Evolutionary conservation across 495 filamentous ascomycete species (phyloP).

Genomic region (Venustampulla echinocandica): DNA sequence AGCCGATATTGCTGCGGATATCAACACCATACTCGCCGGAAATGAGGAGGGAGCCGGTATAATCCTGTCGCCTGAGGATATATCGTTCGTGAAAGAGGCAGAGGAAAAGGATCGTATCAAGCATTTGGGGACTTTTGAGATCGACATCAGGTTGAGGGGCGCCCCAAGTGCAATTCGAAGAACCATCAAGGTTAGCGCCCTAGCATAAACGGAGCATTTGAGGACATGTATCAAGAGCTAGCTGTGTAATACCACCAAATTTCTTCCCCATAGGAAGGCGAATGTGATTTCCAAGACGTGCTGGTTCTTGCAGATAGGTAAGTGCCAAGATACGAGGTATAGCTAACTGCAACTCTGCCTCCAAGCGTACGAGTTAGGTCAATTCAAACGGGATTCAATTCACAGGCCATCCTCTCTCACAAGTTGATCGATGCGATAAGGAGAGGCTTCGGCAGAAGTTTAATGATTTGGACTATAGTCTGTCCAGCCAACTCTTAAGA

Average conservation of each 20-base stretch:
- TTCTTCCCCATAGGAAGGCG: background rate
- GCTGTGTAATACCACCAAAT: conserved; percentile 14
- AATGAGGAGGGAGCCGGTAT: conserved; percentile 42
- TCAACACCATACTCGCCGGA: conserved; percentile 37
- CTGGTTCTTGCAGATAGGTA: too few relatives aligned
- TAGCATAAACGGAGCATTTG: conserved; percentile 10
- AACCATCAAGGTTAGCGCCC: conserved; percentile 33
- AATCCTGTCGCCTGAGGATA: conserved; percentile 40
- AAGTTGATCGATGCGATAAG: too few relatives aligned
- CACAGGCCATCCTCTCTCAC: too few relatives aligned
- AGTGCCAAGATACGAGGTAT: background rate
- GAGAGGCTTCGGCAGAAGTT: too few relatives aligned
- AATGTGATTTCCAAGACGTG: background rate
- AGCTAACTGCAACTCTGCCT: too few relatives aligned
- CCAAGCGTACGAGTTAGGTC: too few relatives aligned
- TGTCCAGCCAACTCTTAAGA: too few relatives aligned
- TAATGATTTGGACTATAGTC: too few relatives aligned
- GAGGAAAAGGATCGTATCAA: conserved; percentile 40
- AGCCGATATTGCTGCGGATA: conserved; percentile 39
- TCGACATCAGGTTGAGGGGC: conserved; percentile 46
- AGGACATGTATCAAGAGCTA: conserved; percentile 13
- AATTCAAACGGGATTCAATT: too few relatives aligned
- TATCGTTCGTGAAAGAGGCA: conserved; percentile 36
- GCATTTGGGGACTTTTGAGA: conserved; percentile 42
- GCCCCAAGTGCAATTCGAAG: conserved; percentile 33